Conservation (phyloP, 169 alveolate species). For the Cryptosporidium meleagridis region DNA sequence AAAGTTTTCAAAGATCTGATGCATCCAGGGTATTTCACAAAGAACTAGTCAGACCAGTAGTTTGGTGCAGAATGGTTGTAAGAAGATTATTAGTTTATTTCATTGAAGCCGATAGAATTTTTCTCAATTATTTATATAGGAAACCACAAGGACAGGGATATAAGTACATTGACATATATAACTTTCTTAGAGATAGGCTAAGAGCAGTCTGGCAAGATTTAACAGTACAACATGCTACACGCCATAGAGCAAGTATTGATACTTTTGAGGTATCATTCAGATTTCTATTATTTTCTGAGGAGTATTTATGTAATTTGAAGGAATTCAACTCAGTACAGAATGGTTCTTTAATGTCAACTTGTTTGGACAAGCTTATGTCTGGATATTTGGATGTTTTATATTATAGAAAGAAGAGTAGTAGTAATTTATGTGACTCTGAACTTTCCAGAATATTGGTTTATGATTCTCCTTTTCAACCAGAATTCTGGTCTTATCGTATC, state of each 20-base stretch:
- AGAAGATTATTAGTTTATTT: conserved; percentile 81
- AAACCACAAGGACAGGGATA: conserved; percentile 75
- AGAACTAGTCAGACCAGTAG: conserved; percentile 83
- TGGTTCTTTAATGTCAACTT: conserved; percentile 82
- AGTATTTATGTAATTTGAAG: conserved; percentile 78
- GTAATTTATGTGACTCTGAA: conserved; percentile 37
- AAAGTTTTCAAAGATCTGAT: conserved; percentile 87
- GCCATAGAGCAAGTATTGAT: conserved; percentile 86
- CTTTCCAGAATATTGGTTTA: conserved; percentile 77
- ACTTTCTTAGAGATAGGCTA: conserved; percentile 86
- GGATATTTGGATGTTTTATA: conserved; percentile 85
- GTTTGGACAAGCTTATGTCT: conserved; percentile 85
- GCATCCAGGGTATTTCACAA: conserved; percentile 85
- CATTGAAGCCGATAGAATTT: conserved; percentile 82
- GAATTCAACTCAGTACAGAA: conserved; percentile 84
- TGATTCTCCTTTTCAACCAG: conserved; percentile 85
- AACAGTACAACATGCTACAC: conserved; percentile 86
- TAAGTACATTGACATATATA: conserved; percentile 83
- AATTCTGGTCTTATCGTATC: conserved; percentile 86
- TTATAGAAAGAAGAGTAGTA: conserved; percentile 4
- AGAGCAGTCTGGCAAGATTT: conserved; percentile 89
- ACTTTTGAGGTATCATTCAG: conserved; percentile 84
- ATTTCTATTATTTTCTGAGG: conserved; percentile 84
- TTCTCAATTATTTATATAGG: conserved; percentile 76
- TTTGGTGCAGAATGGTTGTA: conserved; percentile 87